phyloP scores from a whole-genome alignment of 1,139 yeast genomes.

The Geotrichum candidum region DNA sequence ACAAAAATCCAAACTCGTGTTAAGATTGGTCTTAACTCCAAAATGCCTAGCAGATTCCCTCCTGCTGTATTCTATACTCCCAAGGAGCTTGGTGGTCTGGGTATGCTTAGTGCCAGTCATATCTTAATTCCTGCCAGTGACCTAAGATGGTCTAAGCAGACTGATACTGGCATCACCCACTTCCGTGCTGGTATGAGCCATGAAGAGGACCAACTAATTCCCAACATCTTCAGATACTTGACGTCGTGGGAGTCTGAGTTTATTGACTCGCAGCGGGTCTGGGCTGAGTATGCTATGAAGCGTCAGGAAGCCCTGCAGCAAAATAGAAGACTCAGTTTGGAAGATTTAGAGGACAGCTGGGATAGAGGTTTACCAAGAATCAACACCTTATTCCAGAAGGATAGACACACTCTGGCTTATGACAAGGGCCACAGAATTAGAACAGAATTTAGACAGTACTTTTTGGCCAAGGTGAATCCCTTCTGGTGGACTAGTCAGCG shows the following conservation, averaged over 20 bases:
- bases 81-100: conserved; percentile 92
- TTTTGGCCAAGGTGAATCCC: conserved; percentile 68
- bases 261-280: conserved; percentile 87
- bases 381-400: conserved; percentile 90
- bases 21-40: conserved; percentile 90
- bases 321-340: conserved; percentile 80
- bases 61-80: conserved; percentile 99
- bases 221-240: conserved; percentile 87
- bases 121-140: conserved; percentile 92
- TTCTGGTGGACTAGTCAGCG: conserved; percentile 95
- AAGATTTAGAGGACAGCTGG: conserved; percentile 92
- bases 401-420: conserved; percentile 87
- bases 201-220: conserved; percentile 70
- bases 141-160: conserved; percentile 83
- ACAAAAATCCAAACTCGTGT: conserved; percentile 92
- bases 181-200: conserved; percentile 92
- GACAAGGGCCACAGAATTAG: conserved; percentile 92
- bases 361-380: conserved; percentile 96
- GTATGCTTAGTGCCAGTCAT: conserved; percentile 96
- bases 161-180: conserved; percentile 91
- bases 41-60: conserved; percentile 98
- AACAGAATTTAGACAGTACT: conserved; percentile 68
- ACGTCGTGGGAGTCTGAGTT: conserved; percentile 97
- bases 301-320: conserved; percentile 83
- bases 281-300: conserved; percentile 95